A percentile compares a stretch with the other conserved stretches of the same genome.
phyloP scores from a whole-genome alignment of 768 basidiomycete genomes.

The Pleurotus salmoneostramineus region DNA sequence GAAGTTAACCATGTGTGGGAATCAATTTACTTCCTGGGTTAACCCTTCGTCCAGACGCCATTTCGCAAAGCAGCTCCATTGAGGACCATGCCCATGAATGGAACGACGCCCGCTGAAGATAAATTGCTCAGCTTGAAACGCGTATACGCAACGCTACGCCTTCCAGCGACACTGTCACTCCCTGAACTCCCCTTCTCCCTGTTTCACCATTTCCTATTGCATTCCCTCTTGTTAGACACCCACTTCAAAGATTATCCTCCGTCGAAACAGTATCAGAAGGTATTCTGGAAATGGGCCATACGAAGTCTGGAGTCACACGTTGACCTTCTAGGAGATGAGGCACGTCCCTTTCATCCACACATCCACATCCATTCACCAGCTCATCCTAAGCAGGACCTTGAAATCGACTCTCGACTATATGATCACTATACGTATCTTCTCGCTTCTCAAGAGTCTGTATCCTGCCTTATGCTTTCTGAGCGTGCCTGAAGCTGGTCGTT shows the following conservation, averaged over 20 bases:
- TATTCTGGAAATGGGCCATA: constrained; percentile 76
- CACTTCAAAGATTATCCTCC: constrained; percentile 62
- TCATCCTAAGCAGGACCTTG: constrained; percentile 37
- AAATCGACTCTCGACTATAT: constrained; percentile 66
- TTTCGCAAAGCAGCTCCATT: no score
- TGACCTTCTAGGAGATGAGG: constrained; percentile 37
- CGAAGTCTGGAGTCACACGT: constrained; percentile 39
- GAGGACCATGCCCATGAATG: neutral
- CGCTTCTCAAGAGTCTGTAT: constrained; percentile 29
- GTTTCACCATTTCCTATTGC: constrained; percentile 56
- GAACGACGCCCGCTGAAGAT: constrained; percentile 14
- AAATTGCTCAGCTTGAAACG: constrained; percentile 43
- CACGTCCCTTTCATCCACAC: constrained; percentile 22
- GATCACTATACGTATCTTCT: constrained; percentile 53
- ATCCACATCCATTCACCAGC: neutral
- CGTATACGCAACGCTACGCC: constrained; percentile 49
- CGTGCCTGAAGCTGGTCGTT: neutral
- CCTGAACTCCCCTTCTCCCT: constrained; percentile 30
- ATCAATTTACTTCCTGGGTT: neutral
- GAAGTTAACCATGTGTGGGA: neutral
- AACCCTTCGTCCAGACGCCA: neutral
- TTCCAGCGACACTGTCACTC: constrained; percentile 36
- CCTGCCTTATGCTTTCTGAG: neutral
- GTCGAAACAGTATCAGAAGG: constrained; percentile 53
- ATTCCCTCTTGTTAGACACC: constrained; percentile 41